phyloP scores from a whole-genome alignment of 1,284 basidiomycete species.

The Tylopilus orsonianus region DNA sequence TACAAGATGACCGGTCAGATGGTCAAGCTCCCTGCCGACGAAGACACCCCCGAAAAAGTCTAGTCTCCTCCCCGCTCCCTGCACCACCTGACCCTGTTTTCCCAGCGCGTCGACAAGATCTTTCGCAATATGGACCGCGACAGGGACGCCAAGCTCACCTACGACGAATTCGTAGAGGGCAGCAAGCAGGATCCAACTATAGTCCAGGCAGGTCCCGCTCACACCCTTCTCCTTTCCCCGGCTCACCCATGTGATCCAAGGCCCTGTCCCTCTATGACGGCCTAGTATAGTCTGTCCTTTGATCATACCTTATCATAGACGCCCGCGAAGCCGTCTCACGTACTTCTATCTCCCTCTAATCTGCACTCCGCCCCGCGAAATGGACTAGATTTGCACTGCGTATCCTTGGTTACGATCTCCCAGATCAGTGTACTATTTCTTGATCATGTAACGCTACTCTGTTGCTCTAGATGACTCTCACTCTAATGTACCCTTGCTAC shows the following conservation, averaged over 20 bases:
- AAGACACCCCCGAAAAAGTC: conserved; percentile 99
- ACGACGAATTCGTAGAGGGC: conserved; percentile 95
- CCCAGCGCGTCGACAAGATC: conserved; percentile 93
- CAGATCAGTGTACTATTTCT: conserved; percentile 29
- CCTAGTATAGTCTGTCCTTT: conserved; percentile 49
- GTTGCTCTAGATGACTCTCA: conserved; percentile 20
- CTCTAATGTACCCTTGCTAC: conserved; percentile 27
- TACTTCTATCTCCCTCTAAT: conserved; percentile 33
- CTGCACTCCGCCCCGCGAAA: conserved; percentile 8
- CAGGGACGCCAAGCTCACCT: conserved; percentile 87
- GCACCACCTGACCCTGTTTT: conserved; percentile 14
- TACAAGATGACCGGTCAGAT: conserved; percentile 99
- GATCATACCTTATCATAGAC: conserved; percentile 27
- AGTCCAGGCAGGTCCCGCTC: conserved; percentile 70
- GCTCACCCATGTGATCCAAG: conserved; percentile 38
- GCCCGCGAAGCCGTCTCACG: conserved; percentile 24
- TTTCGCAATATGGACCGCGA: conserved; percentile 92
- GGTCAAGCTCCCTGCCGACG: conserved; percentile 96
- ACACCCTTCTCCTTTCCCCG: conserved; percentile 11
- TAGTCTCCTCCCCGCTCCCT: conserved; percentile 5
- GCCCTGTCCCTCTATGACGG: conserved; percentile 79
- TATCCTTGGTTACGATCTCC: conserved; percentile 19
- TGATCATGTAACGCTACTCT: conserved; percentile 29
- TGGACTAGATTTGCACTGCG: conserved; percentile 14
- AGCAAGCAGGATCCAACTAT: conserved; percentile 98